A percentile compares a stretch with the other conserved stretches of the same genome.
phyloP scores from a whole-genome alignment of 1,139 yeast genomes.

The Debaryomycetaceae sp. region DNA sequence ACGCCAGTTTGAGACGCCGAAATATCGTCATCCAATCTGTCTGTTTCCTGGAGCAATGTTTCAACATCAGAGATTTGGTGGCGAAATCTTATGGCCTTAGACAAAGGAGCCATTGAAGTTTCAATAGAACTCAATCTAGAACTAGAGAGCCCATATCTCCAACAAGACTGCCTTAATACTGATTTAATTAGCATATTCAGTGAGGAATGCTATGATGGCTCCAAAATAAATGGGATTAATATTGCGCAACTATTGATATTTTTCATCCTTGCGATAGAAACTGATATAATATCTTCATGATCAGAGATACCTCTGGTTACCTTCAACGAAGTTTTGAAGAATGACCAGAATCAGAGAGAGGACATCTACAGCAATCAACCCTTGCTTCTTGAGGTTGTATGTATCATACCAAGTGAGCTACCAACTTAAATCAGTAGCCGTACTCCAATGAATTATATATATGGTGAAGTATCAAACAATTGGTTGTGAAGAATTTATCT shows the following conservation, averaged over 20 bases:
- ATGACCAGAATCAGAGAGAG: too few relatives aligned
- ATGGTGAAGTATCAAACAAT: conserved; percentile 10
- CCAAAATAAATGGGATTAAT: not conserved
- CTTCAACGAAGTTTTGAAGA: too few relatives aligned
- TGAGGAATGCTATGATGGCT: too few relatives aligned
- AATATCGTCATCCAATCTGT: conserved; percentile 27
- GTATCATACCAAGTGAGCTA: not conserved
- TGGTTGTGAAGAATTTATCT: conserved; percentile 32
- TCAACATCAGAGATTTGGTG: conserved; percentile 21
- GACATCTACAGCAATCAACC: too few relatives aligned
- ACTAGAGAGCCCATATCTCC: not conserved
- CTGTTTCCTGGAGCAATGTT: conserved; percentile 31
- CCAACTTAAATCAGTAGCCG: not conserved
- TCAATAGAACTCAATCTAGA: not conserved
- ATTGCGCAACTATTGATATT: not conserved
- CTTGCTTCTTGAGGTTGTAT: too few relatives aligned
- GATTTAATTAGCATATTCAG: not conserved
- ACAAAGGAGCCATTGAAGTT: not conserved
- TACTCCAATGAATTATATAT: not conserved
- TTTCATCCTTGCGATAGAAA: not conserved
- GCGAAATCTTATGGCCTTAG: not conserved
- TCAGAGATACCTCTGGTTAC: too few relatives aligned
- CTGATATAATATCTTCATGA: too few relatives aligned
- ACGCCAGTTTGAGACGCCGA: conserved; percentile 45
- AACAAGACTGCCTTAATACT: not conserved